Percentiles rank a stretch among this genome's conserved stretches.
phyloP scores from a whole-genome alignment of 1,139 yeast species.

The Taphrina pruni region DNA sequence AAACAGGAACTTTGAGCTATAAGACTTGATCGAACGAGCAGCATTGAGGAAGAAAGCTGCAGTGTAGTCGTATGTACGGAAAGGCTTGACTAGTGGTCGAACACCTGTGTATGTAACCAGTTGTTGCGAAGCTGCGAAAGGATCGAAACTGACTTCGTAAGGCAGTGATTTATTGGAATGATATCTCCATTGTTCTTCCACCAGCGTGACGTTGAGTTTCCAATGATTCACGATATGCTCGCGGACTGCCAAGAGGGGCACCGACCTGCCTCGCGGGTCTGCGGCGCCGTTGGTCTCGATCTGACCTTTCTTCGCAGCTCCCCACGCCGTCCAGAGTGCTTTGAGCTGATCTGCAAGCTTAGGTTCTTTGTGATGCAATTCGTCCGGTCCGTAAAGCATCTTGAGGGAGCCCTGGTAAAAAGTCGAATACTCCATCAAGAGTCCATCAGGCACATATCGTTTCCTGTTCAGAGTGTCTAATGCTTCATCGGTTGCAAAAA shows the following conservation, averaged over 20 bases:
- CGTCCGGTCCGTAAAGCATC: slow-evolving; percentile 37
- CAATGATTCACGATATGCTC: slow-evolving; percentile 27
- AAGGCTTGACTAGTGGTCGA: slow-evolving; percentile 20
- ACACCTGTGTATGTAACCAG: slow-evolving; percentile 13
- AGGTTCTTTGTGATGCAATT: slow-evolving; percentile 29
- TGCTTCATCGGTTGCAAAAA: slow-evolving; percentile 38
- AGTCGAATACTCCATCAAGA: slow-evolving; percentile 36
- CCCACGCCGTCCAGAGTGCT: slow-evolving; percentile 35
- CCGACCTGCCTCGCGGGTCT: slow-evolving; percentile 5
- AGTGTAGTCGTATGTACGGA: slow-evolving; percentile 31
- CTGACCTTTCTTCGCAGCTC: slow-evolving; percentile 15
- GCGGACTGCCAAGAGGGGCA: slow-evolving; percentile 15
- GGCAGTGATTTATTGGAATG: background rate
- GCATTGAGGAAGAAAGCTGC: slow-evolving; percentile 32
- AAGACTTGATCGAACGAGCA: slow-evolving; percentile 26
- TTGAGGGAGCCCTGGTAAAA: slow-evolving; percentile 32
- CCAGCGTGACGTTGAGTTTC: slow-evolving; percentile 34
- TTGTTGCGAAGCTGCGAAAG: slow-evolving; percentile 32
- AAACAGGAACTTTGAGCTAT: slow-evolving; percentile 16
- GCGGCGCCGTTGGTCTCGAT: slow-evolving; percentile 1
- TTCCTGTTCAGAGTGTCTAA: slow-evolving; percentile 32
- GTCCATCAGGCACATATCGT: slow-evolving; percentile 37
- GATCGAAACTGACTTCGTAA: slow-evolving; percentile 31
- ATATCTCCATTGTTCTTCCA: slow-evolving; percentile 14
- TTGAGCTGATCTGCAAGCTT: slow-evolving; percentile 32